Evolutionary conservation across 768 basidiomycete genomes (phyloP).

Genomic region (Trametes elegans): DNA sequence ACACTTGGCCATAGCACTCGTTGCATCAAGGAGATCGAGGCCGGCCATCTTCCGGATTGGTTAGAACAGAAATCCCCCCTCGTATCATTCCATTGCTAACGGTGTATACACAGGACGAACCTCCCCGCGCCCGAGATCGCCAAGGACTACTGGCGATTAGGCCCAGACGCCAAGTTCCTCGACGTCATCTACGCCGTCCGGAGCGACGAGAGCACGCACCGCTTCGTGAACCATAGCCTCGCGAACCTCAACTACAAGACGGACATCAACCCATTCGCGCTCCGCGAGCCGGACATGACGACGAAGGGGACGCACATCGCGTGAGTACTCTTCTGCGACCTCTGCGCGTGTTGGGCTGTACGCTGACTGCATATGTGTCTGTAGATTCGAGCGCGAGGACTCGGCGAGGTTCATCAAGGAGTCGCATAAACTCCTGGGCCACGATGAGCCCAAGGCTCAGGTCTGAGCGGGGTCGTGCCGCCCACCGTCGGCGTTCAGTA

Average conservation of each 20-base stretch:
- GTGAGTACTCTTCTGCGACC: constrained; percentile 34
- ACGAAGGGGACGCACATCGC: constrained; percentile 74
- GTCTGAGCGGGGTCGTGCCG: background rate
- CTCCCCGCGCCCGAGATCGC: constrained; percentile 83
- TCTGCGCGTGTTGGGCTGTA: background rate
- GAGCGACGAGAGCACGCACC: constrained; percentile 90
- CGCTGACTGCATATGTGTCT: constrained; percentile 11
- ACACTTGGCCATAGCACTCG: constrained; percentile 52
- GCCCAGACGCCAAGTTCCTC: constrained; percentile 67
- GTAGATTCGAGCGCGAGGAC: constrained; percentile 66
- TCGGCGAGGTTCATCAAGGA: constrained; percentile 62
- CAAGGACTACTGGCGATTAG: constrained; percentile 92
- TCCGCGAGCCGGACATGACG: constrained; percentile 86
- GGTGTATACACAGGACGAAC: constrained; percentile 45
- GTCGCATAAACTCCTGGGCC: constrained; percentile 53
- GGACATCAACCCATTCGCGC: constrained; percentile 88
- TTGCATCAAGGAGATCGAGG: constrained; percentile 81
- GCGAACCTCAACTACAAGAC: constrained; percentile 75
- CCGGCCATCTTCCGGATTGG: constrained; percentile 82
- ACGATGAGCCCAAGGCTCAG: constrained; percentile 19
- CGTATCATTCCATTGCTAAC: background rate
- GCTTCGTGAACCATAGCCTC: constrained; percentile 94
- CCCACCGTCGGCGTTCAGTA: background rate
- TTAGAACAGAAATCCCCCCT: constrained; percentile 25
- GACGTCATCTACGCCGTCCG: constrained; percentile 92